Evolutionary conservation across 495 filamentous ascomycete genomes (phyloP), one percentile per base, ranked within the genome.

Genomic region (Massariosphaeria phaeospora): DNA sequence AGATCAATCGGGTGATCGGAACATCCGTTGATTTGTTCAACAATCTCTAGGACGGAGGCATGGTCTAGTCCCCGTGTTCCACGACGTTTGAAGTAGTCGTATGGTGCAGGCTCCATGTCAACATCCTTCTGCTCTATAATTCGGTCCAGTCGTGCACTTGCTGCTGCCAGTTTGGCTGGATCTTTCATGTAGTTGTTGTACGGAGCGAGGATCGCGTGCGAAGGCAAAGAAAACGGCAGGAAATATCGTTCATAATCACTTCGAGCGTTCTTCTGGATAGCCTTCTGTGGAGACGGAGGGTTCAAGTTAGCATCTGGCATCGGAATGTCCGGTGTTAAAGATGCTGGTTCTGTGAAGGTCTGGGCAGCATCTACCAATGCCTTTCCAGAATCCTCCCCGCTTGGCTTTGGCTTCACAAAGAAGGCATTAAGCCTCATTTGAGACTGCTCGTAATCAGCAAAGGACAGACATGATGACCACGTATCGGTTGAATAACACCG

Each of bases 171-270:
- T 12, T 39, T 39, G 0, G 21, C 46, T 2, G 55, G 48, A 17
- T 59, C 57, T 10, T 18, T 41, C 33, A 60, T 52, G 33, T 53
- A 61, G 4, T 18, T 41, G 34, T 67, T 65, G 25, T 56, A 54
- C 5, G 58, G 48, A 13, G 69, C 69, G 8, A 71, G 20, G 2
- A 59, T 63, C 3, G 62, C 61, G 38, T 65, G 49, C 0, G 64
- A 52, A 10, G 62, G 65, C 13, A 67, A 54, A n/a, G 84, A 89
- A 69, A 94, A 96, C 0, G 85, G 79, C 12, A 86, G 80, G 62
- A 96, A 96, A 26, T 66, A 69, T 57, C 78, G 79, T 13, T 86
- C 73, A 61, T 94, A 97, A 35, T 83, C 78, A 0, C 82, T 78
- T 29, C 72, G 55, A 3, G 35, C 26, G 17, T 67, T 57, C 10